Base-by-base conservation (phyloP, 192 early-diverging fungal species). In the Coemansia sp. region DNA sequence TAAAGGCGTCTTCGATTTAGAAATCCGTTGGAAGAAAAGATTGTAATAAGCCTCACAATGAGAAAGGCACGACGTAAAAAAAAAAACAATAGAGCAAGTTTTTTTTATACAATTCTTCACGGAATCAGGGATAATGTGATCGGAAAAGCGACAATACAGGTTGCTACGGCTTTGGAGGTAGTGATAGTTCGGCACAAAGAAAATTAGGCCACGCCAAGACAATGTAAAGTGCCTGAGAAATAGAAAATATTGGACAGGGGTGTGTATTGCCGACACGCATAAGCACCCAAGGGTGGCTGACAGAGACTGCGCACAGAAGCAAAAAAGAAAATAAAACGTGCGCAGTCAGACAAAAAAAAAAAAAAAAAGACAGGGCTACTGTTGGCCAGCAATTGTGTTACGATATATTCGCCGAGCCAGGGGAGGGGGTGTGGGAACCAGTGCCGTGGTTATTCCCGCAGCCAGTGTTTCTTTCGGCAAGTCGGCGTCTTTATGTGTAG, bases 121-220 rank as follows among this genome's bases (percentile, higher is more conserved):
- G 34, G 59, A 10, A 61, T 9, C 9, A 39, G 59, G 59, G 19
- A 61, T 38, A 61, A 61, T 61, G 36, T 61, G 59, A 61, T 61
- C 59, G 59, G 36, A n/a, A 57, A 14, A 57, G 31, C 14, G 53
- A 57, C 53, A 57, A 57, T 57, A 32, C 29, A 32, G 29, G 23
- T 57, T 57, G 53, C 53, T 57, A 57, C 53, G 53, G 53, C 27
- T 57, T 32, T 14, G 9, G 36, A 23, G 38, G 59, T 38, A 61
- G 59, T 19, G 59, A 61, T 10, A 32, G 12, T 6, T 31, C 29
- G 25, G 53, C 53, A 57, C 29, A 1, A n/a, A 32, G 31, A 31
- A n/a, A 5, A 32, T 32, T 32, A 5, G 15, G 5, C 53, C 6
- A 57, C n/a, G 12, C 31, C 27, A 57, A 32, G 29, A 57, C 53